Base-by-base conservation (phyloP, 768 basidiomycete species). In the Cantharellus anzutake region DNA sequence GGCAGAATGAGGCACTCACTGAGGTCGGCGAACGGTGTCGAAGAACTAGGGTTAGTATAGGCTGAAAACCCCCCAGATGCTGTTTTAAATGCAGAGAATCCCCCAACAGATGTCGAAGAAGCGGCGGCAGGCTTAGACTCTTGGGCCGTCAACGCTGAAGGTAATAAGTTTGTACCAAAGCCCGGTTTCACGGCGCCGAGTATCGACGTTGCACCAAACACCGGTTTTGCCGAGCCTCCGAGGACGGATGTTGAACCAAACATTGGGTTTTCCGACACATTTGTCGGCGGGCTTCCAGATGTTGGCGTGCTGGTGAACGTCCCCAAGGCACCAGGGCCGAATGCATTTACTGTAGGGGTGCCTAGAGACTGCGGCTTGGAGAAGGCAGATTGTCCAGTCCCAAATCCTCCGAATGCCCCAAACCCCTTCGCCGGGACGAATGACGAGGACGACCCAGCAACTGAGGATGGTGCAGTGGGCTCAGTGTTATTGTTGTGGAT, bases 101-200 rank as follows among this genome's bases (percentile, higher is more conserved):
- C 44, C 5, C 58, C 58, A 14, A n/a, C 40, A 35, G 56, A n/a
- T 2, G 44, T 53, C 11, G 58, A 29, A 16, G 44, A 29, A 11
- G 42, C 41, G 20, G 20, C 41, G 41, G 42, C 51, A 11, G 44
- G 42, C 39, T 14, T 35, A 53, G 58, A 38, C 35, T 34, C 20
- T 40, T 16, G 16, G 7, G 58, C 16, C 29, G 58, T 42, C 42
- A 59, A 59, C 14, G 58, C 34, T n/a, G 58, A 44, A 59, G n/a
- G 38, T 11, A 48, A 29, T 42, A 58, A 29, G 14, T 50, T 48
- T 29, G 41, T 37, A 34, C 37, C 35, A 51, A 51, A 34, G 14
- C 16, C 42, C 51, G 60, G 59, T 39, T 62, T 61, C 34, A 48
- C n/a, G 11, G 52, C 52, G 7, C 52, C 52, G 52, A 55, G 38